These are phyloP conservation scores for Neofusicoccum umdonicola DNA, from an alignment of 2,329 filamentous ascomycete species.

Conservation along the genomic window DNA sequence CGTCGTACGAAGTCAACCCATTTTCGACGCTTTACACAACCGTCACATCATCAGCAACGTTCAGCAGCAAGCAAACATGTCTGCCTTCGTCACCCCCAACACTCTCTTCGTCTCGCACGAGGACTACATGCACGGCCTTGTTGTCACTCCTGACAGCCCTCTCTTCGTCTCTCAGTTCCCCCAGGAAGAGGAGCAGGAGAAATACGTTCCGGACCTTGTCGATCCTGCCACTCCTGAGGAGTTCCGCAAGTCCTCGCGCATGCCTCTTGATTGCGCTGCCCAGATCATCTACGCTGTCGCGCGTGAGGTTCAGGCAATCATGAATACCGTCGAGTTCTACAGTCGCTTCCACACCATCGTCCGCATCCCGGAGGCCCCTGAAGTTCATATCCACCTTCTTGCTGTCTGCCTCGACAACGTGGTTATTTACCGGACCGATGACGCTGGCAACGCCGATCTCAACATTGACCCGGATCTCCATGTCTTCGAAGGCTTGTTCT, in stretches of 20 bases:
- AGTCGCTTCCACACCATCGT: no score
- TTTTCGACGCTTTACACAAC: no score
- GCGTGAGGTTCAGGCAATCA: not conserved
- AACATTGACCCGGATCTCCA: not conserved
- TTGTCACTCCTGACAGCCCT: no score
- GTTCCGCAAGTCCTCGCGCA: not conserved
- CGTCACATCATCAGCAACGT: no score
- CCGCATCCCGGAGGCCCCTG: not conserved
- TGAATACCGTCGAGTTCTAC: not conserved
- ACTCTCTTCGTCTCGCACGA: no score
- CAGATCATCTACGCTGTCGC: conserved; percentile 1
- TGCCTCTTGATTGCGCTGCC: conserved; percentile 5
- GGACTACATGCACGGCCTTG: no score
- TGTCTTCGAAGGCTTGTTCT: not conserved
- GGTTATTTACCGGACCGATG: not conserved
- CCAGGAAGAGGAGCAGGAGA: no score
- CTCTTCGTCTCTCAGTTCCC: no score
- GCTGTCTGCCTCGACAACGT: not conserved
- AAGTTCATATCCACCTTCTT: not conserved
- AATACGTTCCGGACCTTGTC: not conserved
- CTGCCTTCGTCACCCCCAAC: no score
- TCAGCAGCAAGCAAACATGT: no score
- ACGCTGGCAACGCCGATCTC: not conserved
- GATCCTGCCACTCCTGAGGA: not conserved
- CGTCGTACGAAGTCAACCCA: no score